phyloP scores from a whole-genome alignment of 495 filamentous ascomycete genomes.

The Jackrogersella minutella region DNA sequence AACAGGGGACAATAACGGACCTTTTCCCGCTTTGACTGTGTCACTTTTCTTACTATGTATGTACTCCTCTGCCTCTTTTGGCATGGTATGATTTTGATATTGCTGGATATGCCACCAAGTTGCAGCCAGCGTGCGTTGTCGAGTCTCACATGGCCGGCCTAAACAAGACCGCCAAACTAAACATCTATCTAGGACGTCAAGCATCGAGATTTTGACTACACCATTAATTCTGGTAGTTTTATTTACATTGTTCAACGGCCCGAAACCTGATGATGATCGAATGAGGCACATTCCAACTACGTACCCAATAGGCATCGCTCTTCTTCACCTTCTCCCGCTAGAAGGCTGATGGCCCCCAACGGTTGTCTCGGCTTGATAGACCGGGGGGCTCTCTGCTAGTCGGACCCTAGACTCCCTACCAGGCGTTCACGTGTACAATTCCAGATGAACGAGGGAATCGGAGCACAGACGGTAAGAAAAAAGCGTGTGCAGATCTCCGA shows the following conservation, averaged over 20 bases:
- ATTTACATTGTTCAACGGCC: slow-evolving; percentile 11
- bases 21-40: slow-evolving; percentile 40
- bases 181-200: not conserved
- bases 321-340: slow-evolving; percentile 1
- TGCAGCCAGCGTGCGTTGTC: slow-evolving; percentile 14
- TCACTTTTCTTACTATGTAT: slow-evolving; percentile 25
- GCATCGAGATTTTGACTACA: not conserved
- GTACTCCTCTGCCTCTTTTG: slow-evolving; percentile 4
- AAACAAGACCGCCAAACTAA: slow-evolving; percentile 1
- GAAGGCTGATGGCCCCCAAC: slow-evolving; percentile 31
- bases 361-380: slow-evolving; percentile 28
- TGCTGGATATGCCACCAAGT: slow-evolving; percentile 18
- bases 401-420: slow-evolving; percentile 8
- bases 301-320: slow-evolving; percentile 15
- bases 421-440: slow-evolving; percentile 3
- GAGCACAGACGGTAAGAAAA: slow-evolving; percentile 11
- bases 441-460: slow-evolving; percentile 2
- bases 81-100: slow-evolving; percentile 25
- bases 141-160: slow-evolving; percentile 13
- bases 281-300: slow-evolving; percentile 4
- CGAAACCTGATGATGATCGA: slow-evolving; percentile 12
- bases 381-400: slow-evolving; percentile 11
- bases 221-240: slow-evolving; percentile 2
- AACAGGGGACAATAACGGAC: slow-evolving; percentile 28
- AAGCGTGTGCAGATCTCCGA: slow-evolving; percentile 19